phyloP scores from a whole-genome alignment of 1,139 yeast genomes.

The Nematodospora anomalae region DNA sequence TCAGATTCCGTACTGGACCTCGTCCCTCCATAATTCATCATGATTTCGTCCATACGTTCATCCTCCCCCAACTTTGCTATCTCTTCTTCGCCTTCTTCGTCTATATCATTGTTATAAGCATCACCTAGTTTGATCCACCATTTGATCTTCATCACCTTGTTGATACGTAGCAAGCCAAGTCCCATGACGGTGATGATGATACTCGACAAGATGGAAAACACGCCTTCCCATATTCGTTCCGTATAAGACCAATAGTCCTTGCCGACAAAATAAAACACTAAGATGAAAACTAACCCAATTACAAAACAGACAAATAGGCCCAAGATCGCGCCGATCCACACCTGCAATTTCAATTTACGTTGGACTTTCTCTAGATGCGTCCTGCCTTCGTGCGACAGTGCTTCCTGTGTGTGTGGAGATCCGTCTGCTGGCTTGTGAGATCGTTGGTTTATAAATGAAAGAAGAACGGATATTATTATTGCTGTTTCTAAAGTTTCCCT shows the following conservation, averaged over 20 bases:
- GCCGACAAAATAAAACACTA: slow-evolving; percentile 74
- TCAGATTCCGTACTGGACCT: slow-evolving; percentile 16
- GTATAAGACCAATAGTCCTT: slow-evolving; percentile 80
- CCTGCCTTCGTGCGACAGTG: background rate
- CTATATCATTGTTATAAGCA: slow-evolving; percentile 28
- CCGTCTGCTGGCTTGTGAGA: slow-evolving; percentile 12
- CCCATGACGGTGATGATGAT: slow-evolving; percentile 88
- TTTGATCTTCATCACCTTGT: slow-evolving; percentile 57
- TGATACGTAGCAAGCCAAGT: slow-evolving; percentile 76
- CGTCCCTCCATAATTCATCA: slow-evolving; percentile 13
- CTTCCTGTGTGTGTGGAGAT: background rate
- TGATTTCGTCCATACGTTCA: slow-evolving; percentile 7
- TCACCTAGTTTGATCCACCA: slow-evolving; percentile 51
- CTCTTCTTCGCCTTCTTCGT: slow-evolving; percentile 18
- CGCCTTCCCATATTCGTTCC: slow-evolving; percentile 91
- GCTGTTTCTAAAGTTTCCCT: slow-evolving; percentile 89
- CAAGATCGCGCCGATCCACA: slow-evolving; percentile 77
- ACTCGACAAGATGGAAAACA: slow-evolving; percentile 78
- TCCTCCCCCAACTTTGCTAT: slow-evolving; percentile 18
- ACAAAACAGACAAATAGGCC: slow-evolving; percentile 76
- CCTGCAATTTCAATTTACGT: slow-evolving; percentile 55
- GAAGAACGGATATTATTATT: slow-evolving; percentile 77
- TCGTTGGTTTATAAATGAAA: slow-evolving; percentile 76
- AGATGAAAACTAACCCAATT: slow-evolving; percentile 74
- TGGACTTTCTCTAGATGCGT: slow-evolving; percentile 17